phyloP scores from a whole-genome alignment of 306 rosid genomes.

The Crotalaria pallida region DNA sequence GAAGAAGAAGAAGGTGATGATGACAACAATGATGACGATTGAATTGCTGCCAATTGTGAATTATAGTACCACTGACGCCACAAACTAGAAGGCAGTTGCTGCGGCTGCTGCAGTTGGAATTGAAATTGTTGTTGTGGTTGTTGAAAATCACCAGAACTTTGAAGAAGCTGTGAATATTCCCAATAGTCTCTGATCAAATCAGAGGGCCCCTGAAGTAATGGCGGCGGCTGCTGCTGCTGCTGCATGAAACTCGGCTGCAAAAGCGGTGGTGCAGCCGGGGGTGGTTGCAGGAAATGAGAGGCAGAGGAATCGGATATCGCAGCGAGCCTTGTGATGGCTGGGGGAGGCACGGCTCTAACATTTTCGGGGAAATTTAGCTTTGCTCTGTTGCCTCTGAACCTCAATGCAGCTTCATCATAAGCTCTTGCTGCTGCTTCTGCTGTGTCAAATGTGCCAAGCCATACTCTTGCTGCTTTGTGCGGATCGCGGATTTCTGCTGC shows the following conservation, averaged over 20 bases:
- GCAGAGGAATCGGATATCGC: background rate
- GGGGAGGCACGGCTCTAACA: slow-evolving; percentile 41
- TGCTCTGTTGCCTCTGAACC: slow-evolving; percentile 89
- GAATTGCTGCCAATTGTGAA: slow-evolving; percentile 50
- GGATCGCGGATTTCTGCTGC: slow-evolving; percentile 99
- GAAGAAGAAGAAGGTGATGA: slow-evolving; percentile 35
- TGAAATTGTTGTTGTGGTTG: slow-evolving; percentile 27
- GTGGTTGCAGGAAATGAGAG: slow-evolving; percentile 12
- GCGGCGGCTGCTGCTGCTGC: background rate
- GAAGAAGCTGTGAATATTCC: slow-evolving; percentile 71
- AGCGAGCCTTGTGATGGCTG: background rate
- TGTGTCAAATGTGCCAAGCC: slow-evolving; percentile 97
- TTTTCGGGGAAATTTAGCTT: slow-evolving; percentile 93
- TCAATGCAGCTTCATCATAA: slow-evolving; percentile 89
- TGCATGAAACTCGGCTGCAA: slow-evolving; percentile 11
- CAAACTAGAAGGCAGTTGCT: slow-evolving; percentile 35
- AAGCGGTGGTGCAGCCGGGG: background rate
- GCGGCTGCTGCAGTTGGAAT: background rate
- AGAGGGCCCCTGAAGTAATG: slow-evolving; percentile 22
- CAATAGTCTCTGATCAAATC: slow-evolving; percentile 49
- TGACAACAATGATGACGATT: slow-evolving; percentile 29
- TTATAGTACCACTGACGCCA: slow-evolving; percentile 54
- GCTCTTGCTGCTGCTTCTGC: slow-evolving; percentile 97
- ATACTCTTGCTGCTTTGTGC: slow-evolving; percentile 89
- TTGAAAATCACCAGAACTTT: slow-evolving; percentile 49